Evolutionary conservation across 768 basidiomycete genomes (phyloP).

Genomic region (Amanita muscaria): DNA sequence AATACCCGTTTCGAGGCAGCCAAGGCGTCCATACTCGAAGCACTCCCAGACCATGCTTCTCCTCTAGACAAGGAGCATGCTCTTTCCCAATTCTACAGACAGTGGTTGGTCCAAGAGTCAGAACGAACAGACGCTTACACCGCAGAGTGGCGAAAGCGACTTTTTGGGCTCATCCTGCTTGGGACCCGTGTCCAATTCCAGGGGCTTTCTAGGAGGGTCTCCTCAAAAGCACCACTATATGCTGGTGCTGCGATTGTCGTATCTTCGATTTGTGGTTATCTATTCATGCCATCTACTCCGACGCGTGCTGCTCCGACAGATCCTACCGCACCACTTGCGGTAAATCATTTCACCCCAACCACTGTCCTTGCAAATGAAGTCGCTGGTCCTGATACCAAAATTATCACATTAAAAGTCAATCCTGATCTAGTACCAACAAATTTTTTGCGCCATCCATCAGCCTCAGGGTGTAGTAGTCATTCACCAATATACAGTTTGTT

Average conservation of each 20-base stretch:
- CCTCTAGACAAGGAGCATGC: too few relatives aligned
- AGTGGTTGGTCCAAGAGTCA: slow-evolving; percentile 68
- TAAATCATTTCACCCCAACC: slow-evolving; percentile 51
- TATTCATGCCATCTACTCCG: slow-evolving; percentile 38
- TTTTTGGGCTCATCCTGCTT: slow-evolving; percentile 45
- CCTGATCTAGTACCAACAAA: slow-evolving; percentile 27
- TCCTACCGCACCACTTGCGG: slow-evolving; percentile 28
- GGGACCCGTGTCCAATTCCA: slow-evolving; percentile 32
- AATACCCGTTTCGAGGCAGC: slow-evolving; percentile 75
- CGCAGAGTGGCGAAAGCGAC: slow-evolving; percentile 57
- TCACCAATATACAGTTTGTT: slow-evolving; percentile 65
- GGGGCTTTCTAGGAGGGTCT: slow-evolving; percentile 28
- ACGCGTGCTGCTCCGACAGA: slow-evolving; percentile 37
- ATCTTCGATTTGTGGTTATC: slow-evolving; percentile 38
- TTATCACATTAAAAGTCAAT: slow-evolving; percentile 55
- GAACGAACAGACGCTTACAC: slow-evolving; percentile 51
- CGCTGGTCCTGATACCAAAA: slow-evolving; percentile 50
- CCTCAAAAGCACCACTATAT: slow-evolving; percentile 3
- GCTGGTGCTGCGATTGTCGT: slow-evolving; percentile 22
- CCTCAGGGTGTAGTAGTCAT: slow-evolving; percentile 15
- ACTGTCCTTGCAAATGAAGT: slow-evolving; percentile 45
- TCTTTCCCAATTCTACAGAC: slow-evolving; percentile 62
- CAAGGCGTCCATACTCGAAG: slow-evolving; percentile 46
- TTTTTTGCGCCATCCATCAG: slow-evolving; percentile 10
- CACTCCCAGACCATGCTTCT: slow-evolving; percentile 38